Evolutionary conservation across 2,329 filamentous ascomycete genomes (phyloP), one percentile per base, ranked within the genome.

Genomic region (Diaporthe citrichinensis): DNA sequence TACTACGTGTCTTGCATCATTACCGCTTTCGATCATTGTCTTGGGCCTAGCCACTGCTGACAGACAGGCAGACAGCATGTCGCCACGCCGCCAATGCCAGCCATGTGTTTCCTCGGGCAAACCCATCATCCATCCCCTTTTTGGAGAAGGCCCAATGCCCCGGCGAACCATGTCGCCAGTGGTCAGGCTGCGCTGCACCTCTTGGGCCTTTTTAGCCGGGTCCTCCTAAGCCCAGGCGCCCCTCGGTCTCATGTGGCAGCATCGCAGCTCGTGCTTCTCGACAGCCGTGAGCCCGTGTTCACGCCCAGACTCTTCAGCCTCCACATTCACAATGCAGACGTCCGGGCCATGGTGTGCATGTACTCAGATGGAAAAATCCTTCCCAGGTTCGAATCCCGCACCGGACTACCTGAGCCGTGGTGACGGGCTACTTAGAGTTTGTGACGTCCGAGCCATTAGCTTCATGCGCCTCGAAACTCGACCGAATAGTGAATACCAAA

Each of bases 161-260:
- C 23, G 31, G 51, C 53, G 36, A 71, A 41, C 31, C 51, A 46
- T 44, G 25, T 44, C 20, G 67, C 25, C 25, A 39, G 34, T 71
- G n/a, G 49, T 41, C 67, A 58, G n/a, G 20, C 20, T 31, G 34
- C 51, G 23, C n/a, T 23, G 51, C 49, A 44, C 44, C 20, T 68
- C 44, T 8, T 28, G 36, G 51, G 14, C 17, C 23, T 15, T 20
- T 20, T 49, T 28, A 34, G 61, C 61, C 62, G 3, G 44, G 44
- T 34, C 44, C 44, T 49, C 44, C 31, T 34, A 15, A 51, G 44
- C 23, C 46, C 46, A 68, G 46, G 23, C 62, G 46, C 46, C 62
- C 62, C n/a, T 53, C 46, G 23, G 62, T 62, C 71, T 62, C 71
- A 73, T 73, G 46, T 73, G 71, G 59, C 46, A 73, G 34, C 57